Conservation (phyloP, 106 monocot species). For the Iris macrosiphon region DNA sequence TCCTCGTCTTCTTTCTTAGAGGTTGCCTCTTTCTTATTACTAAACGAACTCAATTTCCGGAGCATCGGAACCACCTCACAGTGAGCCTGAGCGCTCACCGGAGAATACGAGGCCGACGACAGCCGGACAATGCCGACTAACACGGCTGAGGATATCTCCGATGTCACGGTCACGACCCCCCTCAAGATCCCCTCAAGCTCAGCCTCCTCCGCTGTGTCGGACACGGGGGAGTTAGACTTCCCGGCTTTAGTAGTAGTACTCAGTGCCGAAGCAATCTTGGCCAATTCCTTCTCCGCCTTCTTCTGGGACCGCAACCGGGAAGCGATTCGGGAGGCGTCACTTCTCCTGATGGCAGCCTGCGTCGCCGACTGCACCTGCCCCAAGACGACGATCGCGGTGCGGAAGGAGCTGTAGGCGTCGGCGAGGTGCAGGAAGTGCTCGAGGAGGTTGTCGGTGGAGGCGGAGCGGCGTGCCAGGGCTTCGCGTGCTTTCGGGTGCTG, state of each 20-base stretch:
- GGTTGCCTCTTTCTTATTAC: conserved; percentile 3
- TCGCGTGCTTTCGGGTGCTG: conserved; percentile 46
- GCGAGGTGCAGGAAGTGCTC: conserved; percentile 61
- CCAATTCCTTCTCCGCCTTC: conserved; percentile 55
- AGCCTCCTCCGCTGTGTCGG: background rate
- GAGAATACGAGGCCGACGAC: conserved; percentile 11
- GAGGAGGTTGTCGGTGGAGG: conserved; percentile 31
- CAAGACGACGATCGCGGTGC: conserved; percentile 22
- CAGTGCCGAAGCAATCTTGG: conserved; percentile 17
- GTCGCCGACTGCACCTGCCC: conserved; percentile 25
- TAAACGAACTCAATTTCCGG: conserved; percentile 12
- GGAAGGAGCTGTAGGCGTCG: conserved; percentile 53
- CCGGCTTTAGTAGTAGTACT: conserved; percentile 4
- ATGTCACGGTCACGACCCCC: conserved; percentile 22
- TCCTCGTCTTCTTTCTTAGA: conserved; percentile 16
- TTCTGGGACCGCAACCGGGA: conserved; percentile 24
- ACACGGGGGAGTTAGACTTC: background rate
- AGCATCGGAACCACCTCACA: conserved; percentile 12
- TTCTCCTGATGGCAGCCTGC: conserved; percentile 34
- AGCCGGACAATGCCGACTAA: conserved; percentile 23
- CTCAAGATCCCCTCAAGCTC: conserved; percentile 26
- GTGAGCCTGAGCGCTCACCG: background rate
- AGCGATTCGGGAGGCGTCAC: conserved; percentile 26
- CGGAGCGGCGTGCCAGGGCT: conserved; percentile 20
- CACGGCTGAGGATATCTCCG: conserved; percentile 14